Percentiles rank a stretch among this genome's conserved stretches.
Evolutionary conservation across 1,139 yeast genomes (phyloP).

Genomic region (Geotrichum australiense): DNA sequence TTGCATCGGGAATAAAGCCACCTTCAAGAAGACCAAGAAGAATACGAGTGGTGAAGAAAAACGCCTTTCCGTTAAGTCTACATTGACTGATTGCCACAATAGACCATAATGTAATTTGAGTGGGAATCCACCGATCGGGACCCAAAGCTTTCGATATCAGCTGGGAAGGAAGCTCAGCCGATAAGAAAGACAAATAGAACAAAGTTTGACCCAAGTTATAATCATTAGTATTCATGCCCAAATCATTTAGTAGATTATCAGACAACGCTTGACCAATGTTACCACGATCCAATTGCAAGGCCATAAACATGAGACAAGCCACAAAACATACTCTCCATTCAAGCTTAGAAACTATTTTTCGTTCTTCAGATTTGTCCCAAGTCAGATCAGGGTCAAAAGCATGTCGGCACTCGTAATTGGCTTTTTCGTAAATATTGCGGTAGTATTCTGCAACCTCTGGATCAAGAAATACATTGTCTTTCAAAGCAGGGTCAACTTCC

Average conservation of each 20-base stretch:
- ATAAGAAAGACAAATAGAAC: constrained; percentile 39
- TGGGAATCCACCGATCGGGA: constrained; percentile 48
- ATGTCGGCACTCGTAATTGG: constrained; percentile 40
- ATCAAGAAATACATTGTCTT: constrained; percentile 10
- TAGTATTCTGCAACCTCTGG: constrained; percentile 37
- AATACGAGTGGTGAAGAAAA: constrained; percentile 40
- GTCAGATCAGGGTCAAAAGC: constrained; percentile 42
- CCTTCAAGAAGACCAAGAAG: constrained; percentile 45
- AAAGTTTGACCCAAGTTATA: constrained; percentile 45
- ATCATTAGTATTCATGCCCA: constrained; percentile 42
- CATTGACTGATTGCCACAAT: constrained; percentile 43
- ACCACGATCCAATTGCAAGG: constrained; percentile 46
- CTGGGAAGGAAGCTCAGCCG: constrained; percentile 49
- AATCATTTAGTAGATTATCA: constrained; percentile 41
- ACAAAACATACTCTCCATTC: constrained; percentile 39
- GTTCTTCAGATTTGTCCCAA: constrained; percentile 44
- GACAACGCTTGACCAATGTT: constrained; percentile 45
- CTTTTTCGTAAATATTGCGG: constrained; percentile 36
- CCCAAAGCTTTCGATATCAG: constrained; percentile 45
- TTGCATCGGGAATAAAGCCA: constrained; percentile 47
- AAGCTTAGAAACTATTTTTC: constrained; percentile 35
- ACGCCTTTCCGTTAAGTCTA: constrained; percentile 33
- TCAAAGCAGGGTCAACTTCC: background rate
- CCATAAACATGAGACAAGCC: constrained; percentile 40
- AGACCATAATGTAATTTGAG: constrained; percentile 42